Evolutionary conservation across 805 yeast species (phyloP).

Genomic region (Sungouiella blattae): DNA sequence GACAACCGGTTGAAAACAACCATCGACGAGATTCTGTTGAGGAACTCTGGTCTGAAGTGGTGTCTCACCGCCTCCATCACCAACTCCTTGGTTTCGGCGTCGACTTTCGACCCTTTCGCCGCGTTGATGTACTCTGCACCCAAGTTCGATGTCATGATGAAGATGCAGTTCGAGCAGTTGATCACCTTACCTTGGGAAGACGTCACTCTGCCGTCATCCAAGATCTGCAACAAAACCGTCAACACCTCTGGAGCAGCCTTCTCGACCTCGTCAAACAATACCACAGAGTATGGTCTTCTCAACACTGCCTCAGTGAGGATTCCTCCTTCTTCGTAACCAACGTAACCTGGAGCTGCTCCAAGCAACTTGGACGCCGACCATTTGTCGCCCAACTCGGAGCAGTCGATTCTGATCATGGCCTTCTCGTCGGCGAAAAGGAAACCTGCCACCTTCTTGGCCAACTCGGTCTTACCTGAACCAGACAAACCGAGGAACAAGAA

Average conservation of each 20-base stretch:
- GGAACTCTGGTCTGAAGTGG: conserved; percentile 96
- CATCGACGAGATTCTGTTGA: conserved; percentile 91
- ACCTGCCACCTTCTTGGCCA: conserved; percentile 95
- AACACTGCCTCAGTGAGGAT: conserved; percentile 87
- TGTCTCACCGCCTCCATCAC: conserved; percentile 82
- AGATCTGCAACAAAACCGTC: conserved; percentile 84
- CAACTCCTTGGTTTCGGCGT: conserved; percentile 62
- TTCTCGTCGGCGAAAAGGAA: conserved; percentile 93
- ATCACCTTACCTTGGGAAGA: conserved; percentile 92
- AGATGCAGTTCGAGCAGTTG: conserved; percentile 86
- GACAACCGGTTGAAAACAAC: conserved; percentile 92
- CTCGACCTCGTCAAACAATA: conserved; percentile 95
- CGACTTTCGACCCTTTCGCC: conserved; percentile 60
- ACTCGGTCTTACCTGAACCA: conserved; percentile 97
- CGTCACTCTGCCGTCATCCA: conserved; percentile 95
- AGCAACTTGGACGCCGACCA: conserved; percentile 91
- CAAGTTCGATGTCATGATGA: conserved; percentile 95
- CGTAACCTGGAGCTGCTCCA: conserved; percentile 95
- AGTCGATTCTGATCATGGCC: conserved; percentile 96
- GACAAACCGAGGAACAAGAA: conserved; percentile 92
- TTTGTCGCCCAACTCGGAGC: conserved; percentile 93
- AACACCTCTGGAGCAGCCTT: conserved; percentile 98
- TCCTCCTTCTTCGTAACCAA: conserved; percentile 98
- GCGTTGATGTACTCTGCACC: conserved; percentile 89
- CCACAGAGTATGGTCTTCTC: conserved; percentile 93